Evolutionary conservation across 2,329 filamentous ascomycete species (phyloP).

Genomic region (Westerdykella aurantiaca): DNA sequence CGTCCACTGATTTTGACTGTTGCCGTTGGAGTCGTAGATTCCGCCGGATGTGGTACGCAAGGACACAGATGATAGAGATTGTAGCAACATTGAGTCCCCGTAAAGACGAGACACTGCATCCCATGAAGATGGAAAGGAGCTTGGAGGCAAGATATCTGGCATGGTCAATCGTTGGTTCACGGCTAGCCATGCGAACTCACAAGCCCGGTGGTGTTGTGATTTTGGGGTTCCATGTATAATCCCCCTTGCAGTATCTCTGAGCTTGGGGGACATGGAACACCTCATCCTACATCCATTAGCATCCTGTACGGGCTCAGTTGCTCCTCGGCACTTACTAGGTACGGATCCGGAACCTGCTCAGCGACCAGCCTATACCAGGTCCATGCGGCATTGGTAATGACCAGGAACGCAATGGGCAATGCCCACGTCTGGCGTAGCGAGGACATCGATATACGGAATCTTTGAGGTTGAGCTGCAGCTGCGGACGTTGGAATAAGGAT

Average conservation of each 20-base stretch:
- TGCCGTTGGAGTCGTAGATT: slow-evolving; percentile 5
- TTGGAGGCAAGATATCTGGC: slow-evolving; percentile 40
- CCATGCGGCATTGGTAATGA: slow-evolving; percentile 15
- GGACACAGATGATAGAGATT: slow-evolving; percentile 31
- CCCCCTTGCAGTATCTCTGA: slow-evolving; percentile 73
- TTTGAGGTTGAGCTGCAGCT: neutral
- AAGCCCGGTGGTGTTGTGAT: slow-evolving; percentile 94
- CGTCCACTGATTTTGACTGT: neutral
- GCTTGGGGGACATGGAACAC: slow-evolving; percentile 88
- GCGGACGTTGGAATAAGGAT: neutral
- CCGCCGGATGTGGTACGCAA: slow-evolving; percentile 23
- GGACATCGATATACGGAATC: slow-evolving; percentile 10
- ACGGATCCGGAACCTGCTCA: slow-evolving; percentile 50
- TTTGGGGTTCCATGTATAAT: slow-evolving; percentile 82
- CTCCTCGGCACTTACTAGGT: slow-evolving; percentile 45
- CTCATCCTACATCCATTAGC: slow-evolving; percentile 58
- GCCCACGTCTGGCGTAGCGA: slow-evolving; percentile 19
- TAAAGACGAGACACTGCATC: slow-evolving; percentile 36
- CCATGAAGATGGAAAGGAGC: slow-evolving; percentile 33
- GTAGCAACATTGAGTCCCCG: slow-evolving; percentile 37
- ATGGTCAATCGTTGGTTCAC: slow-evolving; percentile 42
- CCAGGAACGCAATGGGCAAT: slow-evolving; percentile 16
- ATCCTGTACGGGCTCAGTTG: neutral
- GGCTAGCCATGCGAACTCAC: slow-evolving; percentile 38
- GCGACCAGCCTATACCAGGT: slow-evolving; percentile 40